phyloP scores from a whole-genome alignment of 2,329 filamentous ascomycete species.

The Torrubiella hemipterigena region DNA sequence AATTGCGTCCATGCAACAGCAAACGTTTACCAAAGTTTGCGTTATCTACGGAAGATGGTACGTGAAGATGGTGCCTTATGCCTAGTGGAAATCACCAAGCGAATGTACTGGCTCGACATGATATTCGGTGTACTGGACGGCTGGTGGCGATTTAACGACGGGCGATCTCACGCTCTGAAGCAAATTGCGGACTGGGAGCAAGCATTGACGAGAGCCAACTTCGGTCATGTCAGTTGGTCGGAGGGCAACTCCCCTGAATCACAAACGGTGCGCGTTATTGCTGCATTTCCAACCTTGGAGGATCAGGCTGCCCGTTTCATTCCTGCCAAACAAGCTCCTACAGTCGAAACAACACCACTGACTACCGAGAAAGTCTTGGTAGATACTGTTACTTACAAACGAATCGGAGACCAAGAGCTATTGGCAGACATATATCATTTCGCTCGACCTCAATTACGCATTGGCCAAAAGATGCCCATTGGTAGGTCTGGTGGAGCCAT shows the following conservation, averaged over 20 bases:
- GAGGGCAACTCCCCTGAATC: slow-evolving; percentile 12
- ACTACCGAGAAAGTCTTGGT: too few relatives aligned
- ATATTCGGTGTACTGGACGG: slow-evolving; percentile 22
- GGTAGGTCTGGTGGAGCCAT: neutral
- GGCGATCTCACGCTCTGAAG: slow-evolving; percentile 12
- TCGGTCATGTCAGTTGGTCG: slow-evolving; percentile 13
- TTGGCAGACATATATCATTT: too few relatives aligned
- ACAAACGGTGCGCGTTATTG: slow-evolving; percentile 13
- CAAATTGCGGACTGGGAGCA: slow-evolving; percentile 11
- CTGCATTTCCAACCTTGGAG: too few relatives aligned
- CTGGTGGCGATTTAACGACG: slow-evolving; percentile 21
- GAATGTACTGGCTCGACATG: slow-evolving; percentile 16
- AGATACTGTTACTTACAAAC: too few relatives aligned
- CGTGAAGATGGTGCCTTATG: slow-evolving; percentile 15
- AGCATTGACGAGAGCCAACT: slow-evolving; percentile 11
- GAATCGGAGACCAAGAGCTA: too few relatives aligned
- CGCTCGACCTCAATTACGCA: neutral
- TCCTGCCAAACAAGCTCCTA: too few relatives aligned
- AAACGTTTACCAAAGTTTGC: neutral
- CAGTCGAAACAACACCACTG: too few relatives aligned
- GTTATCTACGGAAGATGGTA: slow-evolving; percentile 13
- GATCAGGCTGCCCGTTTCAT: too few relatives aligned
- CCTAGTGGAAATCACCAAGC: slow-evolving; percentile 17
- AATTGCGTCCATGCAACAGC: slow-evolving; percentile 5
- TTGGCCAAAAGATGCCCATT: slow-evolving; percentile 1